phyloP scores from a whole-genome alignment of 805 yeast genomes.

The Candida ortonii region DNA sequence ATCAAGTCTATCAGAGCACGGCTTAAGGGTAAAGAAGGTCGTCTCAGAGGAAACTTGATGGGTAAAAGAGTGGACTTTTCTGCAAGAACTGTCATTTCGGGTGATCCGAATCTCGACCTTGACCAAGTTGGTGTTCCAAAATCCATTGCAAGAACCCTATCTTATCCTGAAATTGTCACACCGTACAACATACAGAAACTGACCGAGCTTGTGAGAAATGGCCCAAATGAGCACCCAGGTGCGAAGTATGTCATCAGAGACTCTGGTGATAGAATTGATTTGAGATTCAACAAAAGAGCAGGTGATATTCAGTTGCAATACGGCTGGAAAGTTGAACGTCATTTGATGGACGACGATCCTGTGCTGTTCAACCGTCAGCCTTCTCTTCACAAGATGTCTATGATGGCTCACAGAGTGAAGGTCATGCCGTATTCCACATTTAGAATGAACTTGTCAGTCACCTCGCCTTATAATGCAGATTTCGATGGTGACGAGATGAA shows the following conservation, averaged over 20 bases:
- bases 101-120: slow-evolving; percentile 95
- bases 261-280: slow-evolving; percentile 97
- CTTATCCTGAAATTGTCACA: slow-evolving; percentile 97
- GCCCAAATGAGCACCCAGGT: slow-evolving; percentile 99
- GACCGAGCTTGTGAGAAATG: slow-evolving; percentile 92
- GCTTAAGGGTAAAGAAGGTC: slow-evolving; percentile 98
- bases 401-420: slow-evolving; percentile 99
- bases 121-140: slow-evolving; percentile 99
- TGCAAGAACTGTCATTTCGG: slow-evolving; percentile 98
- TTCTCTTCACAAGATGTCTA: slow-evolving; percentile 97
- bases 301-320: slow-evolving; percentile 97
- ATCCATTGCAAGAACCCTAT: slow-evolving; percentile 90
- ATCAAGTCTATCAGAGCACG: slow-evolving; percentile 99
- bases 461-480: slow-evolving; percentile 99
- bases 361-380: slow-evolving; percentile 99
- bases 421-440: slow-evolving; percentile 99
- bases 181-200: slow-evolving; percentile 94
- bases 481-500: slow-evolving; percentile 99
- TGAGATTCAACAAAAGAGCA: slow-evolving; percentile 94
- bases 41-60: slow-evolving; percentile 97
- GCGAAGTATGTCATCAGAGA: slow-evolving; percentile 98
- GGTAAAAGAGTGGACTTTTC: slow-evolving; percentile 99
- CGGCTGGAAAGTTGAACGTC: slow-evolving; percentile 99
- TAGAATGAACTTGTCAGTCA: slow-evolving; percentile 92
- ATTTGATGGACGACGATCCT: slow-evolving; percentile 95